Evolutionary conservation across 306 rosid genomes (phyloP).

Genomic region (Trichosanthes truncata): DNA sequence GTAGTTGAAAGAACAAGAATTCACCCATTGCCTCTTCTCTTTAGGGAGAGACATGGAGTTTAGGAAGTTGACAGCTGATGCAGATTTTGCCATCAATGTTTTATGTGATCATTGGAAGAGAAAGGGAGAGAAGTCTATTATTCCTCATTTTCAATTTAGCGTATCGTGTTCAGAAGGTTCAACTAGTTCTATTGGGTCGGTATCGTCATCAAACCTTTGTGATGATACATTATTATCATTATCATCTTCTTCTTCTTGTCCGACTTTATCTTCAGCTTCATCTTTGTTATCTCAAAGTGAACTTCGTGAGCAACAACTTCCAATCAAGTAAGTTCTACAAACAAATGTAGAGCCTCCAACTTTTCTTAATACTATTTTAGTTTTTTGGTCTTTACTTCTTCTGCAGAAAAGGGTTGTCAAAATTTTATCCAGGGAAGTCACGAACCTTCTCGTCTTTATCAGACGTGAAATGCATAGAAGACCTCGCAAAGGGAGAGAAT

Average conservation of each 20-base stretch:
- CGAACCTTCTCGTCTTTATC: conserved; percentile 28
- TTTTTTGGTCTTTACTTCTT: background rate
- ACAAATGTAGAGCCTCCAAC: background rate
- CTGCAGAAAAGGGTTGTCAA: conserved; percentile 35
- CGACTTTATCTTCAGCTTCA: background rate
- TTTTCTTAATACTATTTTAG: too few relatives aligned
- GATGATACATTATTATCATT: background rate
- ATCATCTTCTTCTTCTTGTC: background rate
- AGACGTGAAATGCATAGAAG: conserved; percentile 25
- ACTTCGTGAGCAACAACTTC: background rate
- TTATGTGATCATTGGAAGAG: background rate
- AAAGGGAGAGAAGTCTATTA: background rate
- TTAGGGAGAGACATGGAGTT: background rate
- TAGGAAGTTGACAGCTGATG: background rate
- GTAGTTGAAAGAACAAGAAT: background rate
- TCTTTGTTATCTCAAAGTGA: background rate
- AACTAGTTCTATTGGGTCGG: background rate
- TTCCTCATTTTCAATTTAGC: background rate
- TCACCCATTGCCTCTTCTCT: background rate
- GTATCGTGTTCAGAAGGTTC: background rate
- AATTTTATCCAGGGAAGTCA: conserved; percentile 27
- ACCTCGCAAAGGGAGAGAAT: conserved; percentile 29
- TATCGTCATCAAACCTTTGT: background rate
- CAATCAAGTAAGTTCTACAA: background rate
- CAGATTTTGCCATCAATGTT: background rate